These are phyloP conservation scores for Paramecium tetraurelia DNA, from an alignment of 73 alveolate species.

Conservation along the genomic window DNA sequence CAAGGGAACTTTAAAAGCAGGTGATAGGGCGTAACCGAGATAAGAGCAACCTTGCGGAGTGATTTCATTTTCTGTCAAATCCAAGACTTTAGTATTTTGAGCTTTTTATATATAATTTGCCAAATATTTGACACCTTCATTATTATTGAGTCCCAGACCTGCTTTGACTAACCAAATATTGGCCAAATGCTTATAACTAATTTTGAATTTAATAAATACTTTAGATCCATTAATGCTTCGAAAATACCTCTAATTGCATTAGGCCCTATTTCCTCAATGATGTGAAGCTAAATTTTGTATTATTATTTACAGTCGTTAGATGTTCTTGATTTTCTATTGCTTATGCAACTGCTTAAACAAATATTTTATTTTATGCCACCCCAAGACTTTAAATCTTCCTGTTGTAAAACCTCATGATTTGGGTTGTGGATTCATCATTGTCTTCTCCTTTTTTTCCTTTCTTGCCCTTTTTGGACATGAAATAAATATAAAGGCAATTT, in stretches of 20 bases:
- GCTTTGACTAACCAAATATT: conserved; percentile 55
- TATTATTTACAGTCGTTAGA: not conserved
- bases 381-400: conserved; percentile 12
- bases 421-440: conserved; percentile 31
- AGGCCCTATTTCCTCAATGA: conserved; percentile 53
- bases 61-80: conserved; percentile 62
- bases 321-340: conserved; percentile 36
- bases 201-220: not conserved
- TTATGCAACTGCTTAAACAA: conserved; percentile 37
- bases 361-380: conserved; percentile 31
- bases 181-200: conserved; percentile 45
- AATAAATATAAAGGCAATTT: not conserved
- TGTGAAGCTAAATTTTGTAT: conserved; percentile 18
- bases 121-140: conserved; percentile 60
- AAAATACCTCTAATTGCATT: conserved; percentile 53
- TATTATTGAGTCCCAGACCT: conserved; percentile 21
- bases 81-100: conserved; percentile 33
- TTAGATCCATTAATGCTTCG: conserved; percentile 56
- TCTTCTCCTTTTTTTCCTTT: conserved; percentile 37
- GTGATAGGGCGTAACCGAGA: conserved; percentile 54
- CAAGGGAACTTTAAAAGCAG: conserved; percentile 44
- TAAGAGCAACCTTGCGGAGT: conserved; percentile 36
- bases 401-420: conserved; percentile 26
- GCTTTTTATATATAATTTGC: conserved; percentile 55
- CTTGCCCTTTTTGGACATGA: conserved; percentile 52